Base-by-base conservation (phyloP, 805 yeast species). In the Brettanomyces sp. region DNA sequence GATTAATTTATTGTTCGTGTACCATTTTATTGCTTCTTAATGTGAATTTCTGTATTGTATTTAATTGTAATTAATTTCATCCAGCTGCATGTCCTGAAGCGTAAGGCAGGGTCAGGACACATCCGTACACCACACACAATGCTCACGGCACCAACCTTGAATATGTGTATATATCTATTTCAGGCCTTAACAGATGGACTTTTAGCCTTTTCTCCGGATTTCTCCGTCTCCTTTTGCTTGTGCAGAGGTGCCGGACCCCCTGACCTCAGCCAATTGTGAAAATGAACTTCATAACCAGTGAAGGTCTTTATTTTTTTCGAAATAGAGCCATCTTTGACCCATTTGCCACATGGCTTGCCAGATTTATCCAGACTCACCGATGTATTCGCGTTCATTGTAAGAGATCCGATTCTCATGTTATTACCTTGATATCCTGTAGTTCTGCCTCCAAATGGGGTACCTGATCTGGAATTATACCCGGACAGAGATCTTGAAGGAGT, bases 351-450 rank as follows among this genome's bases (percentile, higher is more conserved):
- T 11, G 36, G 44, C 21, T 36, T 45, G 4, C 44, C 44, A 36
- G 54, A 52, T 6, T 48, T 53, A 45, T 63, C 67, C 21, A 62
- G 47, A 21, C 56, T 57, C 7, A 57, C 53, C 4, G 54, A 49
- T 7, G 55, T 52, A n/a, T 52, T 52, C 1, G 60, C 45, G 32
- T 58, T 59, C 60, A 58, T 58, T 12, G 52, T 52, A 23, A 57
- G 39, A 1, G 55, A 62, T 33, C 63, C 58, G 11, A 53, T 43
- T 34, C 61, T 48, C 43, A 47, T 46, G 40, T 36, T 43, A 14
- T 36, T 36, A 21, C 45, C 45, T 12, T 36, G 41, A 25, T 18
- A 43, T 9, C 41, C 45, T 12, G 37, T 11, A 11, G 24, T 4
- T n/a, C 45, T 13, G 21, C n/a, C 24, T 23, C 13, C 22, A 21